Evolutionary conservation across 305 asterid genomes (phyloP).

Genomic region (Solanum chacoense): DNA sequence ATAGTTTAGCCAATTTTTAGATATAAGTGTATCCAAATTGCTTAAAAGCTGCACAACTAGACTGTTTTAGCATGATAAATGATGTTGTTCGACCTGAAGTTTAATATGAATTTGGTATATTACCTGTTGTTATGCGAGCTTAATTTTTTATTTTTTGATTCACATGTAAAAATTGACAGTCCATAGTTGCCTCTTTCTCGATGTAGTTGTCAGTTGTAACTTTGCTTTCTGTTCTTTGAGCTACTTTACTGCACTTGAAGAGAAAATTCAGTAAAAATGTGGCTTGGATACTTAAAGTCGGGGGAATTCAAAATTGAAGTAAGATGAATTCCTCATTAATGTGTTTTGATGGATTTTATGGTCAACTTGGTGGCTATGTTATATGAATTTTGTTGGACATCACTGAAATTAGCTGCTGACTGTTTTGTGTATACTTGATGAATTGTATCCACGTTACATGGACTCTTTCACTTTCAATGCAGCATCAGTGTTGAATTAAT

Average conservation of each 20-base stretch:
- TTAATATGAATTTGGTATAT: neutral
- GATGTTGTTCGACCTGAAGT: neutral
- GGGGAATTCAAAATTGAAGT: no score
- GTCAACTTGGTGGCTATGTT: no score
- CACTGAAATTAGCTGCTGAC: no score
- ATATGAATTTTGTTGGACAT: no score
- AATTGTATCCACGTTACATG: no score
- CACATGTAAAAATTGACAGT: neutral
- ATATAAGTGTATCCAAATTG: neutral
- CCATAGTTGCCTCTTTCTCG: neutral
- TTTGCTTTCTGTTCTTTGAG: neutral
- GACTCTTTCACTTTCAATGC: no score
- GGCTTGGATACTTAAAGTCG: no score
- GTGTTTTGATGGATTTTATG: no score
- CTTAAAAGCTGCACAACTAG: neutral
- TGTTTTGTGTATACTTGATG: no score
- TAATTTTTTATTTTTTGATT: neutral
- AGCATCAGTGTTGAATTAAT: no score
- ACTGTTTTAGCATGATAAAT: neutral
- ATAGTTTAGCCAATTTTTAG: neutral
- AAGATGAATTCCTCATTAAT: no score
- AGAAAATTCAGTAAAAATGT: neutral
- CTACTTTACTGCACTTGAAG: neutral
- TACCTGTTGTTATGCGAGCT: neutral
- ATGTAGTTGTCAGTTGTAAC: neutral